Evolutionary conservation across 352 stramenopile genomes (phyloP).

Genomic region (Halophytophthora polymorphica): DNA sequence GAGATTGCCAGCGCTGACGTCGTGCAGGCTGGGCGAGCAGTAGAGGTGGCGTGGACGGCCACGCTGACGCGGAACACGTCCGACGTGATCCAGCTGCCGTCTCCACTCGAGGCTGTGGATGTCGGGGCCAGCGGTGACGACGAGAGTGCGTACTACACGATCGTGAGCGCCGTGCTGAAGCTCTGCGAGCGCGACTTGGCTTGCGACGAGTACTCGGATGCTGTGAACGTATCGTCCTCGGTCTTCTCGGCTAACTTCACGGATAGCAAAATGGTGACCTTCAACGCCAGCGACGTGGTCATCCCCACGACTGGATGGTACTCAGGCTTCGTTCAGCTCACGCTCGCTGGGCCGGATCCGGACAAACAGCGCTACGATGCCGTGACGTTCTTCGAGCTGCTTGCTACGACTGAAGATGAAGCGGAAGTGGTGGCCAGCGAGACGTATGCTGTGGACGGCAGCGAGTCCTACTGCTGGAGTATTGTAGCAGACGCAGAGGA

Average conservation of each 20-base stretch:
- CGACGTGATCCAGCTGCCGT: slow-evolving; percentile 44
- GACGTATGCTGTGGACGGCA: slow-evolving; percentile 24
- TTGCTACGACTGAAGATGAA: slow-evolving; percentile 30
- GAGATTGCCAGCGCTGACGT: slow-evolving; percentile 25
- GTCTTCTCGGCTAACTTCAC: slow-evolving; percentile 34
- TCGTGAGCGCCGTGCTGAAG: slow-evolving; percentile 43
- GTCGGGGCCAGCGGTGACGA: slow-evolving; percentile 8
- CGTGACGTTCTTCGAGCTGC: slow-evolving; percentile 49
- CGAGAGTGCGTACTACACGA: slow-evolving; percentile 38
- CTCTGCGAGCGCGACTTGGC: slow-evolving; percentile 30
- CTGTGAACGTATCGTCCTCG: slow-evolving; percentile 21
- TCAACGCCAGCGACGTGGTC: slow-evolving; percentile 29
- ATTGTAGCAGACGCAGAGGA: slow-evolving; percentile 25
- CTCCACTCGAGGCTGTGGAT: slow-evolving; percentile 28
- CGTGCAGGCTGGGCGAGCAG: slow-evolving; percentile 14
- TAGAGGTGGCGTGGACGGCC: slow-evolving; percentile 35
- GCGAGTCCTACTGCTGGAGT: slow-evolving; percentile 47
- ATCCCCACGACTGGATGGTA: slow-evolving; percentile 35
- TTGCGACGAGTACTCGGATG: slow-evolving; percentile 47
- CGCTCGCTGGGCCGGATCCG: slow-evolving; percentile 25
- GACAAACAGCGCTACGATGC: slow-evolving; percentile 45
- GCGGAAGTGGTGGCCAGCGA: slow-evolving; percentile 16
- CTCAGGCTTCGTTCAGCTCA: slow-evolving; percentile 40
- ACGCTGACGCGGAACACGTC: slow-evolving; percentile 29
- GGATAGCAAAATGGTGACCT: slow-evolving; percentile 19